phyloP scores from a whole-genome alignment of 2,329 filamentous ascomycete species.

The Ophiostoma tasmaniense region DNA sequence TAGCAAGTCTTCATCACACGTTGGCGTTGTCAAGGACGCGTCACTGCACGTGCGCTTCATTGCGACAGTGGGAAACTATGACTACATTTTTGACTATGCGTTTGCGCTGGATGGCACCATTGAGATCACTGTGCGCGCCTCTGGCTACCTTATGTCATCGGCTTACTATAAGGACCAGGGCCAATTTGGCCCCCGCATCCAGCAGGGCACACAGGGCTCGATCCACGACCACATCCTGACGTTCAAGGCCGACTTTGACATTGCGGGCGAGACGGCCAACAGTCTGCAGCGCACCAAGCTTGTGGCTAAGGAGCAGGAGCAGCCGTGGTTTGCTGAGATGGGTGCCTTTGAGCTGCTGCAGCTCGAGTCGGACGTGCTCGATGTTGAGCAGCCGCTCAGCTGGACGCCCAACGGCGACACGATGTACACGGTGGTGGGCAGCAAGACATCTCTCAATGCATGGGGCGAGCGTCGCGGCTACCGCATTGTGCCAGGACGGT shows the following conservation, averaged over 20 bases:
- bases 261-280: slow-evolving; percentile 29
- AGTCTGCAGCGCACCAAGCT: slow-evolving; percentile 29
- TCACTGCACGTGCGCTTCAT: slow-evolving; percentile 39
- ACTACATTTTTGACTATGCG: slow-evolving; percentile 41
- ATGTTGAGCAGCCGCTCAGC: slow-evolving; percentile 25
- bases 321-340: slow-evolving; percentile 32
- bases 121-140: slow-evolving; percentile 39
- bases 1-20: slow-evolving; percentile 26
- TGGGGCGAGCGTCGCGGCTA: slow-evolving; percentile 37
- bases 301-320: slow-evolving; percentile 26
- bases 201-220: slow-evolving; percentile 28
- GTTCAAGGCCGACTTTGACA: slow-evolving; percentile 35
- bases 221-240: slow-evolving; percentile 34
- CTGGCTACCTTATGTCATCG: slow-evolving; percentile 31
- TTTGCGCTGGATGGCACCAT: slow-evolving; percentile 46
- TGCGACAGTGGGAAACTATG: slow-evolving; percentile 47
- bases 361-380: slow-evolving; percentile 22
- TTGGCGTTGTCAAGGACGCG: slow-evolving; percentile 39
- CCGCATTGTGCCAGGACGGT: slow-evolving; percentile 32
- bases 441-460: slow-evolving; percentile 27
- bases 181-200: slow-evolving; percentile 30
- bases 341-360: slow-evolving; percentile 30
- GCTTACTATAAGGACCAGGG: slow-evolving; percentile 29
- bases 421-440: slow-evolving; percentile 34
- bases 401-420: slow-evolving; percentile 31